Evolutionary conservation across 2,329 filamentous ascomycete genomes (phyloP).

Genomic region (Botrytis medusae): DNA sequence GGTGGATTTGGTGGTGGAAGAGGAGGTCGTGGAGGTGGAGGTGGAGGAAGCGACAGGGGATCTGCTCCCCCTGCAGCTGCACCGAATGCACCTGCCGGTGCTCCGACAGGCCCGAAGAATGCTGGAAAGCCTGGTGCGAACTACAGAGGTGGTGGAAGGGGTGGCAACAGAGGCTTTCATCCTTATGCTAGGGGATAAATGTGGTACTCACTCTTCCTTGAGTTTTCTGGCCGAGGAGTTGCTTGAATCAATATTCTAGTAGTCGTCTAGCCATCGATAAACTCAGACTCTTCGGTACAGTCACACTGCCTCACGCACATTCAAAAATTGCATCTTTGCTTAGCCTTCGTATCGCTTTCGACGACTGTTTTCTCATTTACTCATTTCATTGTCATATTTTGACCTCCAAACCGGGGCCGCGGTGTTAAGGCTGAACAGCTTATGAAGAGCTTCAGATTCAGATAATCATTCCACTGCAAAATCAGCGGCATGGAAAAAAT

Average conservation of each 20-base stretch:
- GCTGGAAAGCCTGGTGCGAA: conserved; percentile 88
- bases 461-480: neutral
- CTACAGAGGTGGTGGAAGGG: conserved; percentile 85
- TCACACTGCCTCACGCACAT: neutral
- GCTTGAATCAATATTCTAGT: neutral
- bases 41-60: conserved; percentile 36
- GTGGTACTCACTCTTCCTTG: neutral
- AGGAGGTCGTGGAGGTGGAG: conserved; percentile 29
- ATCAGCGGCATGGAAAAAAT: neutral
- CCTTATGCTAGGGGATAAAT: conserved; percentile 58
- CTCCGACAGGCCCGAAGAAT: conserved; percentile 95
- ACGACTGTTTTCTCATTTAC: neutral
- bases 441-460: neutral
- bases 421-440: neutral
- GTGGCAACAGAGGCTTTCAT: conserved; percentile 74
- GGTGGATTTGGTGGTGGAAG: conserved; percentile 45
- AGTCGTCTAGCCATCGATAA: neutral
- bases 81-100: conserved; percentile 67
- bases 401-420: neutral
- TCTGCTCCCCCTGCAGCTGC: conserved; percentile 39
- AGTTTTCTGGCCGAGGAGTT: neutral
- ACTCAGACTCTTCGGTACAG: neutral
- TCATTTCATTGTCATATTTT: neutral
- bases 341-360: neutral
- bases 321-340: neutral